Evolutionary conservation across 768 basidiomycete species (phyloP).

Genomic region (Chalciporus chontae): DNA sequence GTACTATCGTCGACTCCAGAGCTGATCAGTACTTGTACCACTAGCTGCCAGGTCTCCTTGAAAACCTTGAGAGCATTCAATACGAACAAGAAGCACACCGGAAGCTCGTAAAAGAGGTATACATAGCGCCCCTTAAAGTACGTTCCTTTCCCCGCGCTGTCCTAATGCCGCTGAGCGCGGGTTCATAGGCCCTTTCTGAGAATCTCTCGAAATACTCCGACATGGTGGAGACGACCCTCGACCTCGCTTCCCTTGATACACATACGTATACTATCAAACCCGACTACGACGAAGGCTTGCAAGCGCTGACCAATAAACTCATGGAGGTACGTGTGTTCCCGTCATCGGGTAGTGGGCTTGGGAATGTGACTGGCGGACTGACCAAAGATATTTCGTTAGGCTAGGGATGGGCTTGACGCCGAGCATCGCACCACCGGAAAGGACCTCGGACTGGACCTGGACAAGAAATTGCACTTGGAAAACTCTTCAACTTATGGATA

Average conservation of each 20-base stretch:
- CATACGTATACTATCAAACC: constrained; percentile 92
- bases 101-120: constrained; percentile 63
- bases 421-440: constrained; percentile 71
- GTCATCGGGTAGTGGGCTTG: not conserved
- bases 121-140: constrained; percentile 61
- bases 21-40: not conserved
- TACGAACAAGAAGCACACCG: constrained; percentile 44
- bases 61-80: constrained; percentile 51
- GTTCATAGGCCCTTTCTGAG: constrained; percentile 53
- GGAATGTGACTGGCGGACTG: not conserved
- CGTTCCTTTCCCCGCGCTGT: constrained; percentile 9
- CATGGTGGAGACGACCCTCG: constrained; percentile 96
- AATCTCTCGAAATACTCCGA: constrained; percentile 78
- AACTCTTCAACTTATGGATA: constrained; percentile 88
- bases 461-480: constrained; percentile 96
- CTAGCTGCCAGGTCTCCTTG: constrained; percentile 75
- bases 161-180: not conserved
- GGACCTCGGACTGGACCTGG: constrained; percentile 76
- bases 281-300: constrained; percentile 78
- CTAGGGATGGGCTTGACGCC: constrained; percentile 75
- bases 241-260: constrained; percentile 77
- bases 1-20: not conserved
- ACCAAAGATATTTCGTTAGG: constrained; percentile 26
- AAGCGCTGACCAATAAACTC: constrained; percentile 66
- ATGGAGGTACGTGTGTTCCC: constrained; percentile 36